phyloP scores from a whole-genome alignment of 345 rosid genomes.

The Turritis glabra region DNA sequence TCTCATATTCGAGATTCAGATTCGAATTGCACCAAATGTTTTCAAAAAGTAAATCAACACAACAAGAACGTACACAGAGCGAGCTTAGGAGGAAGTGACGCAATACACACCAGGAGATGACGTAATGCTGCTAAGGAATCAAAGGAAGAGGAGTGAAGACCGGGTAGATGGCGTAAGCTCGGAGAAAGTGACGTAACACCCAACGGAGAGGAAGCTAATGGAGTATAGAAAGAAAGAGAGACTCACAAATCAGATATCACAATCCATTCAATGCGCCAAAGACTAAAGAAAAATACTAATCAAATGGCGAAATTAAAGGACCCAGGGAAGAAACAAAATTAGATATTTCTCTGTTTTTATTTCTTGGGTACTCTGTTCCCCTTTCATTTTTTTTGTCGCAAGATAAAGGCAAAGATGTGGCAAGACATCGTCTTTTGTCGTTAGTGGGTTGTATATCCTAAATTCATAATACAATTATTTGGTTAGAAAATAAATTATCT shows the following conservation, averaged over 20 bases:
- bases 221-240: background rate
- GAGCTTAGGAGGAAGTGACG: constrained; percentile 7
- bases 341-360: background rate
- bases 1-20: background rate
- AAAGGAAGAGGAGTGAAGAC: background rate
- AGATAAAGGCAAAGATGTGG: constrained; percentile 38
- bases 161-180: constrained; percentile 38
- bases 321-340: background rate
- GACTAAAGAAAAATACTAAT: background rate
- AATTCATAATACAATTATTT: background rate
- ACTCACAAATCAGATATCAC: constrained; percentile 31
- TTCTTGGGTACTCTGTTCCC: constrained; percentile 5
- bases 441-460: background rate
- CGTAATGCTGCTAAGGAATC: background rate
- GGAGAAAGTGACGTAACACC: constrained; percentile 35
- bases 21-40: background rate
- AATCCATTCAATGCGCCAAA: constrained; percentile 40
- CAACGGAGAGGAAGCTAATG: constrained; percentile 38
- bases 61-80: background rate
- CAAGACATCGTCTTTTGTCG: constrained; percentile 10
- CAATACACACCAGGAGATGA: constrained; percentile 28
- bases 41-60: background rate
- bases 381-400: constrained; percentile 28
- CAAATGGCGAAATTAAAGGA: background rate
- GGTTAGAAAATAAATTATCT: background rate